Evolutionary conservation across 345 rosid genomes (phyloP), one percentile per base, ranked within the genome.

Genomic region (Viola odorata): DNA sequence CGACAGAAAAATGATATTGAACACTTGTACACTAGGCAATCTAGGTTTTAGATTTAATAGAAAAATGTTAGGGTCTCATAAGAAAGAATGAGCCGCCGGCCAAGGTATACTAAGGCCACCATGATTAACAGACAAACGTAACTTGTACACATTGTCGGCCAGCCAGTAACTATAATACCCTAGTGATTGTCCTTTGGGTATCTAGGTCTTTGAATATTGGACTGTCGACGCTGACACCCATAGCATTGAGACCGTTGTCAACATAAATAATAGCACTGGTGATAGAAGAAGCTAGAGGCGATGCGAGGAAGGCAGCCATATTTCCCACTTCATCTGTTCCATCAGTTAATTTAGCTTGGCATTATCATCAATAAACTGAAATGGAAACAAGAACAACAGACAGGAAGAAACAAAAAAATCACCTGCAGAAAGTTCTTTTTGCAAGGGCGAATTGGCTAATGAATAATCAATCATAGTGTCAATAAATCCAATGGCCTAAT

Each of bases 171-270:
- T 45, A 32, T 13, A 60, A 23, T 23, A 23, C 32, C 32, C 75
- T 81, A 83, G 55, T 82, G 85, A 62, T 76, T 65, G 67, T 58
- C 74, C 53, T 78, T 79, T 8, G 88, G 82, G 64, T 86, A 77
- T 81, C 62, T 13, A 89, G 96, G 61, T 82, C 94, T 60, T 81
- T 77, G 49, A 92, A 83, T 44, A 83, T 73, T 0, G 97, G 98
- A 68, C 98, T 92, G 78, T 92, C 96, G 0, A 89, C 69, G 50
- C 91, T 88, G 1, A 92, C 94, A 3, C 94, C 98, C 98, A 92
- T 92, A 40, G 96, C 88, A 49, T 89, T 89, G 55, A 92, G 85
- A 61, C 99, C 99, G 67, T 94, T 94, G 83, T 90, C 99, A 0
- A 88, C 99, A 8, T 90, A 94, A 52, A 90, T 69, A 41, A 89